Percentiles rank a stretch among this genome's conserved stretches.
These are phyloP conservation scores for Globisporangium ultimum DNA, from an alignment of 352 stramenopile species.

Conservation along the genomic window DNA sequence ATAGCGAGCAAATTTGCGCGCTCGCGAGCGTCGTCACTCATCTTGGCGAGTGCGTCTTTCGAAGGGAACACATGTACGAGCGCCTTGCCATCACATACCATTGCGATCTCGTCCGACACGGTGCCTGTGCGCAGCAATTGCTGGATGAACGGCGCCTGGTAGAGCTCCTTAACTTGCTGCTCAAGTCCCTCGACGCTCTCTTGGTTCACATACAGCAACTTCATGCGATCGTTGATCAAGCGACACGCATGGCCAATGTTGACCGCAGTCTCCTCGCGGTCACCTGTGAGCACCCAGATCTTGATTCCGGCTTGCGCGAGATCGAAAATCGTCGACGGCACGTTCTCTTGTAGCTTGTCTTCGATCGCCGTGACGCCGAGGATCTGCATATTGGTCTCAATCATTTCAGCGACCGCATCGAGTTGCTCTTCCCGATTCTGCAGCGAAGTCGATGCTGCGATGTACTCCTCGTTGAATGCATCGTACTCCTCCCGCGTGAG, in stretches of 20 bases:
- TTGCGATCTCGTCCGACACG: constrained; percentile 48
- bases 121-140: constrained; percentile 27
- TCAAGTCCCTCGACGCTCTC: constrained; percentile 37
- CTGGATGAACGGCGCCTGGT: constrained; percentile 38
- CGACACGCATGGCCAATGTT: constrained; percentile 94
- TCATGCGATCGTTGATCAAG: constrained; percentile 65
- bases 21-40: constrained; percentile 23
- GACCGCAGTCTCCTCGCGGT: constrained; percentile 97
- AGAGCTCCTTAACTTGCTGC: constrained; percentile 42
- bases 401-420: constrained; percentile 48
- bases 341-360: constrained; percentile 94
- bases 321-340: constrained; percentile 91
- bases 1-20: constrained; percentile 28
- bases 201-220: constrained; percentile 63
- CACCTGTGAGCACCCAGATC: constrained; percentile 97
- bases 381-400: constrained; percentile 77
- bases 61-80: constrained; percentile 67
- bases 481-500: constrained; percentile 53
- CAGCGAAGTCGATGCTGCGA: constrained; percentile 45
- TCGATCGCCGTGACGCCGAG: constrained; percentile 95
- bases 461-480: constrained; percentile 52
- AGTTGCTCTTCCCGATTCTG: constrained; percentile 47
- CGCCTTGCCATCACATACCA: constrained; percentile 65
- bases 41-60: constrained; percentile 38
- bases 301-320: constrained; percentile 95